Conservation (phyloP, 2,329 filamentous ascomycete species). For the Apiospora kogelbergensis region DNA sequence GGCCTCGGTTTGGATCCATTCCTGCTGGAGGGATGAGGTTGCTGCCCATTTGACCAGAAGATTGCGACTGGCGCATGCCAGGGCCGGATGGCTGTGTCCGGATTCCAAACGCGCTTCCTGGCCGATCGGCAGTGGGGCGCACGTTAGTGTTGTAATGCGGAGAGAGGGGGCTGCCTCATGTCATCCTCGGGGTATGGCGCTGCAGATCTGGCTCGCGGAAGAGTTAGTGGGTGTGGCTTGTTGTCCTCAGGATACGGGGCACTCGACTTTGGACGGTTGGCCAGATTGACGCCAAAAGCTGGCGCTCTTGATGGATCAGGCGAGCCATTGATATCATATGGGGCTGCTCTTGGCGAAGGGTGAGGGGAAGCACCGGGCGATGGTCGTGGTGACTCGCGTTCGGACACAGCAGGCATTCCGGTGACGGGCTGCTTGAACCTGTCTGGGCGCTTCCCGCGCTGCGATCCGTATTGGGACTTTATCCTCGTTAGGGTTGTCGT, state of each 20-base stretch:
- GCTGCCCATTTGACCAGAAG: slow-evolving; percentile 31
- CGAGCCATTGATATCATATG: slow-evolving; percentile 44
- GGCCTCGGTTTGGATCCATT: slow-evolving; percentile 40
- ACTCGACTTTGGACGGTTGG: slow-evolving; percentile 52
- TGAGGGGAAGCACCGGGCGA: slow-evolving; percentile 29
- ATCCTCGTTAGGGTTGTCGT: slow-evolving; percentile 86
- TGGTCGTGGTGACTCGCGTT: slow-evolving; percentile 30
- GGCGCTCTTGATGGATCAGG: slow-evolving; percentile 50
- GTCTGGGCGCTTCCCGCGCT: slow-evolving; percentile 60
- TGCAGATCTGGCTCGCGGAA: slow-evolving; percentile 44
- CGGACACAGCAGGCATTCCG: slow-evolving; percentile 49
- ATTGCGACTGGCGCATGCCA: slow-evolving; percentile 42
- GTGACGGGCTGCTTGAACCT: slow-evolving; percentile 52
- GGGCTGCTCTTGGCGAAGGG: slow-evolving; percentile 37
- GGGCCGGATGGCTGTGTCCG: slow-evolving; percentile 41
- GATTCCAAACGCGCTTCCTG: slow-evolving; percentile 54
- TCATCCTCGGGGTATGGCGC: slow-evolving; percentile 58
- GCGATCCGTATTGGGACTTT: slow-evolving; percentile 75
- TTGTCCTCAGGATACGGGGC: slow-evolving; percentile 74
- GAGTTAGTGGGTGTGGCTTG: slow-evolving; percentile 49
- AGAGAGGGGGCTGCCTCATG: slow-evolving; percentile 33
- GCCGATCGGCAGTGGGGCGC: slow-evolving; percentile 50
- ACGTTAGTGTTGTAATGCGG: slow-evolving; percentile 47
- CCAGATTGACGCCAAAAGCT: slow-evolving; percentile 52
- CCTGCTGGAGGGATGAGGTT: slow-evolving; percentile 45